Percentiles rank a stretch among this genome's conserved stretches.
These are phyloP conservation scores for Nephelium lappaceum DNA, from an alignment of 345 rosid species.

Conservation along the genomic window DNA sequence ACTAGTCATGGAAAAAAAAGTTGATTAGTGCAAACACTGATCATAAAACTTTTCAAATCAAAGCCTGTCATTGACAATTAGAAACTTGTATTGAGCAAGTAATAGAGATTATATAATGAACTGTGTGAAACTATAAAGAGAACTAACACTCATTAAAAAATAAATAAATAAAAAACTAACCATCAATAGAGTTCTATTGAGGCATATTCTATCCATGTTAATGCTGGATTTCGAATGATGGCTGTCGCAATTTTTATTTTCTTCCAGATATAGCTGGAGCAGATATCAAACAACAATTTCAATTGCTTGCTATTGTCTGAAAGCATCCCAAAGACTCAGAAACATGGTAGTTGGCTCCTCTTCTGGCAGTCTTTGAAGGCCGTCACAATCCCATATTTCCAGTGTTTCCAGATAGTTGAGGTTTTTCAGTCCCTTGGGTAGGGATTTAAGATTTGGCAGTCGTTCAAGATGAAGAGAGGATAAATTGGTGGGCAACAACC, in stretches of 20 bases:
- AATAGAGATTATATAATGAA: background rate
- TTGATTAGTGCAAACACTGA: too few species aligned
- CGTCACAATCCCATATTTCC: slow-evolving; percentile 26
- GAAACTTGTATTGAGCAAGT: background rate
- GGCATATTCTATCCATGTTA: background rate
- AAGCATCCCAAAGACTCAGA: slow-evolving; percentile 9
- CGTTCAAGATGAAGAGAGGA: slow-evolving; percentile 20
- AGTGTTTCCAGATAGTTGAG: slow-evolving; percentile 26
- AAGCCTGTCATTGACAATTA: background rate
- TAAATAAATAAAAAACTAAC: background rate
- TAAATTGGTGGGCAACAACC: slow-evolving; percentile 28
- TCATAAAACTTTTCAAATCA: too few species aligned
- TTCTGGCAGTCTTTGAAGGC: slow-evolving; percentile 30
- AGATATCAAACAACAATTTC: background rate
- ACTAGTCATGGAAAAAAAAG: too few species aligned
- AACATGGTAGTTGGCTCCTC: background rate
- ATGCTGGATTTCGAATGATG: background rate
- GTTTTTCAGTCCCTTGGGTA: slow-evolving; percentile 23
- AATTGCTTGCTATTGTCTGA: background rate
- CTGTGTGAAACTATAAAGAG: background rate
- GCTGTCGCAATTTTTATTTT: background rate
- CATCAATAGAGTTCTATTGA: background rate
- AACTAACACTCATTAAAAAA: background rate
- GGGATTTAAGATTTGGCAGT: slow-evolving; percentile 24
- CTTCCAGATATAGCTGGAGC: too few species aligned